These are phyloP conservation scores for Kondoa malvinella DNA, from an alignment of 768 basidiomycete species.

Conservation along the genomic window DNA sequence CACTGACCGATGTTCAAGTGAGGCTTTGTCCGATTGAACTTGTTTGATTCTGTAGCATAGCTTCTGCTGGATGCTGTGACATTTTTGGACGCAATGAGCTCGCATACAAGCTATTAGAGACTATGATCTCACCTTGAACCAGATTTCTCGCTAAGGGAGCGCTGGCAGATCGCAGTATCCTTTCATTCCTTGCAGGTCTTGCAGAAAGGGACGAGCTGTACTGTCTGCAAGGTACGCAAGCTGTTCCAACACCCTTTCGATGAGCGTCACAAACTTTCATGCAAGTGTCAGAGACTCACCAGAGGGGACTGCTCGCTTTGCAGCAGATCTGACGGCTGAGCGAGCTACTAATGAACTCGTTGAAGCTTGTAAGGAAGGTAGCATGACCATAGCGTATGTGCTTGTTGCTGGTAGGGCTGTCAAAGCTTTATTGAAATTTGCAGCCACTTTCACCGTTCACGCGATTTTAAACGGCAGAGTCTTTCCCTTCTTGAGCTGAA, in stretches of 20 bases:
- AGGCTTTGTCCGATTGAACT: conserved; percentile 25
- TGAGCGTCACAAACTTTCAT: not conserved
- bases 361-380: not conserved
- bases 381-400: not conserved
- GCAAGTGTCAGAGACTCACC: not conserved
- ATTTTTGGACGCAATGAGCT: not conserved
- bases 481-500: no score
- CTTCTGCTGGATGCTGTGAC: conserved; percentile 8
- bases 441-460: no score
- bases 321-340: not conserved
- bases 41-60: conserved; percentile 27
- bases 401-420: no score
- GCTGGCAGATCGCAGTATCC: not conserved
- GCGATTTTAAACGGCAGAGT: no score
- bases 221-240: not conserved
- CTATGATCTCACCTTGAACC: not conserved
- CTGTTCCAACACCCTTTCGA: not conserved
- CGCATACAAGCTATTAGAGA: not conserved
- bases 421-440: no score
- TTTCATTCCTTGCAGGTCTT: not conserved
- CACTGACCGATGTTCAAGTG: conserved; percentile 76
- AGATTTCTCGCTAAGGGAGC: not conserved
- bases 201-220: not conserved
- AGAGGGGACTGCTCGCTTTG: not conserved
- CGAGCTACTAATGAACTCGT: not conserved